Percentiles rank a stretch among this genome's conserved stretches.
These are phyloP conservation scores for Diaporthe sp. DNA, from an alignment of 2,329 filamentous ascomycete species.

Conservation along the genomic window DNA sequence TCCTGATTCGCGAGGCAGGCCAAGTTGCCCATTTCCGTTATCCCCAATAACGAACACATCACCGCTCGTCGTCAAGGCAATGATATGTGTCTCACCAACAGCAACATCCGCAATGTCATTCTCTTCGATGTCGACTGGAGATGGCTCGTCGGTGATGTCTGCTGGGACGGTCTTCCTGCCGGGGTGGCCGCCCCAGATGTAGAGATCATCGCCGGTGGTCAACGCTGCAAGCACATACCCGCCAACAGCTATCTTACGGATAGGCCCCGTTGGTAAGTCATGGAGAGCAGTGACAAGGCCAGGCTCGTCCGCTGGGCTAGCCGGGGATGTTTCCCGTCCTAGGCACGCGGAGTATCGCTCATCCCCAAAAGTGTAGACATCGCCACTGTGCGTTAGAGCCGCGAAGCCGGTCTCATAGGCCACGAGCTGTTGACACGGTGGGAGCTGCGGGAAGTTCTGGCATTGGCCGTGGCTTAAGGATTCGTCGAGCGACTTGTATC, in stretches of 20 bases:
- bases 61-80: conserved; percentile 61
- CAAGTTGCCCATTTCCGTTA: conserved; percentile 70
- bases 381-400: conserved; percentile 54
- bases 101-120: conserved; percentile 67
- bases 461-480: conserved; percentile 23
- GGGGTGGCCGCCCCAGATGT: conserved; percentile 68
- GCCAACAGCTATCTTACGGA: conserved; percentile 64
- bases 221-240: conserved; percentile 69
- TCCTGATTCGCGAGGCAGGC: conserved; percentile 46
- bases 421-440: conserved; percentile 51
- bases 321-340: conserved; percentile 56
- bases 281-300: conserved; percentile 58
- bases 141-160: conserved; percentile 47
- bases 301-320: conserved; percentile 59
- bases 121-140: conserved; percentile 57
- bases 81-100: conserved; percentile 68
- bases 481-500: conserved; percentile 40
- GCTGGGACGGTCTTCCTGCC: conserved; percentile 46
- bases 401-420: conserved; percentile 62
- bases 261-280: conserved; percentile 60
- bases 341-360: conserved; percentile 66
- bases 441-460: conserved; percentile 39
- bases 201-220: conserved; percentile 67
- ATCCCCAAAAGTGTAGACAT: conserved; percentile 67
- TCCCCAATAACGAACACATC: conserved; percentile 66